Evolutionary conservation across 2,329 filamentous ascomycete genomes (phyloP).

Genomic region (Exutisphaerella laricina): DNA sequence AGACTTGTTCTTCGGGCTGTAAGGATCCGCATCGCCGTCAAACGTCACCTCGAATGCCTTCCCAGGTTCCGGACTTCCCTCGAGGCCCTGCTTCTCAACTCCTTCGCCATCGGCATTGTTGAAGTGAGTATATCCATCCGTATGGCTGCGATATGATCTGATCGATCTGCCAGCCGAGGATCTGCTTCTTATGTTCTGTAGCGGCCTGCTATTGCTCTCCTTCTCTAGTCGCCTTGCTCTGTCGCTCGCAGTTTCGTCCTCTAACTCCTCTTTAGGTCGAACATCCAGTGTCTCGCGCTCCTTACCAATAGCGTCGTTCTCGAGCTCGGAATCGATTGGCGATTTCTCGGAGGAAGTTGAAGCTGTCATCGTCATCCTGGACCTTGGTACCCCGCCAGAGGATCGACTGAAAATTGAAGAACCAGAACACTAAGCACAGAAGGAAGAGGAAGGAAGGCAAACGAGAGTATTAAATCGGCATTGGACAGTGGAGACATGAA

Average conservation of each 20-base stretch:
- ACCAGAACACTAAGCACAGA: neutral
- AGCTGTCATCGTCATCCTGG: neutral
- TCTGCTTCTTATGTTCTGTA: constrained; percentile 20
- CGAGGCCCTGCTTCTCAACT: neutral
- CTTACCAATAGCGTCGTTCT: constrained; percentile 24
- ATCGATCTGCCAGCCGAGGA: constrained; percentile 29
- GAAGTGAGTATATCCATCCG: constrained; percentile 26
- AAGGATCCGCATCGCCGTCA: constrained; percentile 67
- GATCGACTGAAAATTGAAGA: neutral
- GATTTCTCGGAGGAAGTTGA: constrained; percentile 1
- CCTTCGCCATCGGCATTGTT: constrained; percentile 8
- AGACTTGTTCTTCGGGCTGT: constrained; percentile 66
- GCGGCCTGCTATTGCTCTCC: constrained; percentile 3
- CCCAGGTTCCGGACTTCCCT: constrained; percentile 19
- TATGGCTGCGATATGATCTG: constrained; percentile 23
- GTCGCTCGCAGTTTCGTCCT: constrained; percentile 6
- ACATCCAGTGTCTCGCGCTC: constrained; percentile 9
- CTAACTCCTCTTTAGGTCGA: constrained; percentile 1
- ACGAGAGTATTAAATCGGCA: neutral
- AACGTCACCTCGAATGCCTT: constrained; percentile 65
- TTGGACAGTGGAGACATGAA: neutral
- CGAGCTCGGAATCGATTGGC: constrained; percentile 3
- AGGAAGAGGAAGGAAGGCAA: neutral
- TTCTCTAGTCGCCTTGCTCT: constrained; percentile 40
- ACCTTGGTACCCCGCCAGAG: neutral